Base-by-base conservation (phyloP, 2,329 filamentous ascomycete genomes). In the Diaporthe ampelina region DNA sequence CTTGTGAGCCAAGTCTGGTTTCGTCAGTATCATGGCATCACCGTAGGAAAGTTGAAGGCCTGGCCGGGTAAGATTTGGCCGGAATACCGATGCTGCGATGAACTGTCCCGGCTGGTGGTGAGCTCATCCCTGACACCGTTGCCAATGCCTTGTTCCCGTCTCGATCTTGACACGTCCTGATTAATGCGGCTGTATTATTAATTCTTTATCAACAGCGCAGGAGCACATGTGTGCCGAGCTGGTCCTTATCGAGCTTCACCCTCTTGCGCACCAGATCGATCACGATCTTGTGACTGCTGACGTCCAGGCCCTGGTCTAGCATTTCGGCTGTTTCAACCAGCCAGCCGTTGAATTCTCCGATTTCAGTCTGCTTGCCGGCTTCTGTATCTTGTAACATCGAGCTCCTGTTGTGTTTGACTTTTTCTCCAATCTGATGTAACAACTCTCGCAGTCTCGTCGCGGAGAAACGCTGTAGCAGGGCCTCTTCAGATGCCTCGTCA, bases 371-470 rank as follows among this genome's bases (percentile, higher is more conserved):
- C 78, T 86, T 87, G 21, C 87, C 87, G 9, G 86, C 85, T 43
- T 79, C 81, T 17, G 89, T 85, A 78, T 92, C 90, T 81, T 92
- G 90, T 7, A 91, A 84, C 90, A 92, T 92, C 6, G 89, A 91
- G 79, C 89, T 91, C 13, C 83, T 87, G 79, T 92, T 92, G 43
- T 86, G 82, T 21, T 80, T 81, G 7, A 90, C 89, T 74, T 85
- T 85, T n/a, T 81, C 74, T 2, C 85, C 88, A 10, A 89, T 84
- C 11, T 80, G 80, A 68, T 87, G 81, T 9, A 92, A 81, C 82
- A 88, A 86, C 4, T 79, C 75, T 37, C 82, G 83, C 40, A 92
- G 81, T 4, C 78, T 80, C 6, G 79, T 37, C 15, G 81, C 79
- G 0, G 88, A 86, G 78, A 90, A 87, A 35, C 89, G 83, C 50